Percentiles rank a stretch among this genome's conserved stretches.
These are phyloP conservation scores for Gypsophila paniculata DNA, from an alignment of 179 eudicot genomes.

Conservation along the genomic window DNA sequence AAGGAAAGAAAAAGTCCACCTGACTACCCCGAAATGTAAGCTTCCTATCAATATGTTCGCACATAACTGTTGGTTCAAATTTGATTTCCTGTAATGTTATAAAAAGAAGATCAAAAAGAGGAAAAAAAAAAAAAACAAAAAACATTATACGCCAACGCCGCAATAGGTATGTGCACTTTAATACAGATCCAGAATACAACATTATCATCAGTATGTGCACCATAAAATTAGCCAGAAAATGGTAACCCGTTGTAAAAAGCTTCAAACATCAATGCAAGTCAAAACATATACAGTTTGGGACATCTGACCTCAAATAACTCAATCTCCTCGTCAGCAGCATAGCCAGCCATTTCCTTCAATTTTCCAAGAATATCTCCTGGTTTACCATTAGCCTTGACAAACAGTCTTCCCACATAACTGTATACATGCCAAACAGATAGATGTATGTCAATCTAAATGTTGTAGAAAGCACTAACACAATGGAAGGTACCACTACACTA, in stretches of 20 bases:
- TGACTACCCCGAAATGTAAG: constrained; percentile 69
- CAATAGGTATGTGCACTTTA: neutral
- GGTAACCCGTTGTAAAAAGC: neutral
- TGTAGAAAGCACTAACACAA: constrained; percentile 2
- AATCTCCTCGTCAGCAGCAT: constrained; percentile 68
- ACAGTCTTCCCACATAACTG: constrained; percentile 84
- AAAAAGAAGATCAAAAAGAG: no score
- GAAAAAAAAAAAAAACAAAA: neutral
- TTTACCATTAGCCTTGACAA: constrained; percentile 80
- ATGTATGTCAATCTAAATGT: neutral
- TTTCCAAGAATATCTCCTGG: constrained; percentile 65
- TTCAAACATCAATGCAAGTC: neutral
- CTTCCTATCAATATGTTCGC: constrained; percentile 68
- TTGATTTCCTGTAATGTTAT: constrained; percentile 74
- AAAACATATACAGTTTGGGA: constrained; percentile 5
- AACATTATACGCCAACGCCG: neutral
- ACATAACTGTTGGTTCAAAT: constrained; percentile 91
- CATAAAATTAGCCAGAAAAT: neutral
- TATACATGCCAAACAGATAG: neutral
- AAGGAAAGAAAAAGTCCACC: constrained; percentile 39
- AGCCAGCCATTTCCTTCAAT: constrained; percentile 80
- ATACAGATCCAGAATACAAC: neutral
- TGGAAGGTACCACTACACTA: neutral
- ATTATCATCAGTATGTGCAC: neutral
- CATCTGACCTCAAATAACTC: constrained; percentile 78